Evolutionary conservation across 164 flowering plant species (phyloP).

Genomic region (Stephania japonica): DNA sequence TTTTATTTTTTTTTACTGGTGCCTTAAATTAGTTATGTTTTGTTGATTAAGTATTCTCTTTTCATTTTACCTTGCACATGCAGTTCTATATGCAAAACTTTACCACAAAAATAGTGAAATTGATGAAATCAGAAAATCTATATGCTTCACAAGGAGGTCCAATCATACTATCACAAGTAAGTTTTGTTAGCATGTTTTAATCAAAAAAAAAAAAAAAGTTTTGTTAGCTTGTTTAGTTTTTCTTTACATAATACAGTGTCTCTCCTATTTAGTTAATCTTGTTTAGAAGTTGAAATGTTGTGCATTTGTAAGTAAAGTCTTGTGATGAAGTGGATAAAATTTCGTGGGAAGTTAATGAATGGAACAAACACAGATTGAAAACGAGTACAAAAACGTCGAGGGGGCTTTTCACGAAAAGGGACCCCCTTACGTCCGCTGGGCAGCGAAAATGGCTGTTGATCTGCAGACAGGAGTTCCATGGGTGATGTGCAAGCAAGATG

Average conservation of each 20-base stretch:
- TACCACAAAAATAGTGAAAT: slow-evolving; percentile 52
- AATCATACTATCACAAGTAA: slow-evolving; percentile 87
- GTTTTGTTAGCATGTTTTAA: neutral
- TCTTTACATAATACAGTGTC: too few species aligned
- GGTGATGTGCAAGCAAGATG: slow-evolving; percentile 87
- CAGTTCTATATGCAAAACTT: slow-evolving; percentile 72
- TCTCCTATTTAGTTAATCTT: neutral
- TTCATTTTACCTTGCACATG: neutral
- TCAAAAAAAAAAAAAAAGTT: too few species aligned
- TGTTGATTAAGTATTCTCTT: too few species aligned
- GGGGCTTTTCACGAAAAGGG: slow-evolving; percentile 43
- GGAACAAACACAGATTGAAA: slow-evolving; percentile 53
- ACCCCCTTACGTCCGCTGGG: slow-evolving; percentile 64
- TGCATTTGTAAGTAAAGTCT: neutral
- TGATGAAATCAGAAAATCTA: slow-evolving; percentile 63
- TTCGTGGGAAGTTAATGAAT: neutral
- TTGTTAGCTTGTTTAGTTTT: neutral
- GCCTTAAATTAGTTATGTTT: too few species aligned
- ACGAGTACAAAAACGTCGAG: slow-evolving; percentile 62
- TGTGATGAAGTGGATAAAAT: neutral
- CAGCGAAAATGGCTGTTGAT: slow-evolving; percentile 70
- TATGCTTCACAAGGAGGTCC: slow-evolving; percentile 99
- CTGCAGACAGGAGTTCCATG: slow-evolving; percentile 82
- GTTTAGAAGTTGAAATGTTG: neutral
- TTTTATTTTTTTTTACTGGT: too few species aligned